Base-by-base conservation (phyloP, 2,329 filamentous ascomycete species). In the Cladosporium sp. region DNA sequence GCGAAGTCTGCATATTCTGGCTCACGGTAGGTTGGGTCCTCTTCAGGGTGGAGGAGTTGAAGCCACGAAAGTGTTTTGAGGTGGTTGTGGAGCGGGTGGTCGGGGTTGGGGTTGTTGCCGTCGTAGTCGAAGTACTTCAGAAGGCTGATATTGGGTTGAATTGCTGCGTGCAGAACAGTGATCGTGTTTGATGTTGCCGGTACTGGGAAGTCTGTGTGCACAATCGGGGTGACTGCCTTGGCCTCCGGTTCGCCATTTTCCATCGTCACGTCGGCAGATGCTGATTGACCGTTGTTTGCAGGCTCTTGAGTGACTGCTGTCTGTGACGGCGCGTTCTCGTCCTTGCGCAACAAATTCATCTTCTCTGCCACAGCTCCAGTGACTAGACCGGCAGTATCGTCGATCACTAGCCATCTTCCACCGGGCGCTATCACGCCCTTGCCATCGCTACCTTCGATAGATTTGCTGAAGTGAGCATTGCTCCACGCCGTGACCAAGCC, bases 81-180 rank as follows among this genome's bases (percentile, higher is more conserved):
- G 75, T 95, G 90, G 18, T 86, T 89, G 77, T 90, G 86, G 12
- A 99, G 87, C 0, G 95, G 94, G 75, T 98, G 95, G 0, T 81
- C 78, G 15, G 85, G 64, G 83, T 77, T 55, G 73, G 83, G 85
- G 70, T 84, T 85, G 52, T 89, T 87, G 68, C 87, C 87, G 78
- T 96, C 92, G 80, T 89, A 98, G 77, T 88, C 88, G 80, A 96
- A 98, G 82, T 97, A 96, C 76, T 92, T 92, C 24, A 99, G 85
- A 59, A 95, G 86, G 21, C 89, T 89, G 66, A 98, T 87, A 76
- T 97, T 98, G 1, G 93, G 91, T 78, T 97, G 93, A 34, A 90
- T 87, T 77, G 93, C 92, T 61, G 89, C 81, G 78, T 97, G 93
- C 38, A 97, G 79, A 61, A 96, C 78, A 1, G 93, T 96, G 69